Evolutionary conservation across 768 basidiomycete genomes (phyloP).

Genomic region (Hirschioporus abietinus): DNA sequence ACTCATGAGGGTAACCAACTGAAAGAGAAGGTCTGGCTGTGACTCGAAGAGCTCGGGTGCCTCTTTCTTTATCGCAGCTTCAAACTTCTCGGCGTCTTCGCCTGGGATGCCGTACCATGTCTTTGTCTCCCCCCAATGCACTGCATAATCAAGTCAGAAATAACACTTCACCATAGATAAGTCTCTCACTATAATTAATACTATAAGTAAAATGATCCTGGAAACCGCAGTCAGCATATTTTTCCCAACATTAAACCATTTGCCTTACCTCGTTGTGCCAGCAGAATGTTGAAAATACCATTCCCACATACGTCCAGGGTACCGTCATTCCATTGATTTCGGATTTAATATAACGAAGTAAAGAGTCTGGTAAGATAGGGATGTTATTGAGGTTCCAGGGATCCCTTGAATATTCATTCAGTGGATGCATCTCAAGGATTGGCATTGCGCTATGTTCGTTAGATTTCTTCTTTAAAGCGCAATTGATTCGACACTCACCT

Average conservation of each 20-base stretch:
- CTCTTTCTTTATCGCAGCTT: conserved; percentile 89
- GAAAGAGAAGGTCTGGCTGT: conserved; percentile 94
- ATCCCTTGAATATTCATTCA: conserved; percentile 81
- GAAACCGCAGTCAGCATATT: conserved; percentile 6
- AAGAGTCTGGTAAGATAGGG: conserved; percentile 86
- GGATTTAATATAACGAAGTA: conserved; percentile 95
- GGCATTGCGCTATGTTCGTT: conserved; percentile 74
- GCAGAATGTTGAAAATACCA: conserved; percentile 98
- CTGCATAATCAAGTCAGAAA: conserved; percentile 36
- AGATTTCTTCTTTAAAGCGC: background rate
- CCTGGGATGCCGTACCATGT: conserved; percentile 99
- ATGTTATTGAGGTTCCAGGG: conserved; percentile 99
- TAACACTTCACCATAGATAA: conserved; percentile 14
- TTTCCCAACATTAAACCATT: conserved; percentile 2
- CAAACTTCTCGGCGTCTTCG: conserved; percentile 92
- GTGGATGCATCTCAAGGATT: conserved; percentile 88
- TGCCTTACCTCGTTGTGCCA: conserved; percentile 93
- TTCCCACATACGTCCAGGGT: conserved; percentile 98
- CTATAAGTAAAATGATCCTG: conserved; percentile 98
- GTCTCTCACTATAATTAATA: conserved; percentile 78
- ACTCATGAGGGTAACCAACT: conserved; percentile 96
- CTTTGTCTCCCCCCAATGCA: conserved; percentile 99
- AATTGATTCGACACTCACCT: conserved; percentile 48
- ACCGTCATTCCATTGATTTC: conserved; percentile 99
- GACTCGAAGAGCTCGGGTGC: conserved; percentile 98